Base-by-base conservation (phyloP, 1,284 basidiomycete genomes). In the Cutaneotrichosporon sp. region DNA sequence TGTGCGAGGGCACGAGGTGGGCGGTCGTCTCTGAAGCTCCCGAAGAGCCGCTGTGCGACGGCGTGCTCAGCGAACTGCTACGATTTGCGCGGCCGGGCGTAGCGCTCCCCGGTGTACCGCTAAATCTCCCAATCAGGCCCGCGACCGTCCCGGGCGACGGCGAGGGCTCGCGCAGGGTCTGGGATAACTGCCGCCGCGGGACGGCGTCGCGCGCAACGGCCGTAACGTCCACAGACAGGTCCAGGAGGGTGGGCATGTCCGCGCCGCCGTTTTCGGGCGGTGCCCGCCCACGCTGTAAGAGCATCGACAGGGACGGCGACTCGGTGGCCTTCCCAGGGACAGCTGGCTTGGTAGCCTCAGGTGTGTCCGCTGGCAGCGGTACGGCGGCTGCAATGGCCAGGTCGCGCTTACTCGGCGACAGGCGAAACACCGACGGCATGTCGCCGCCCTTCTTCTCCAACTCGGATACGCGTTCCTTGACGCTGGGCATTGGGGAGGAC, bases 271-370 rank as follows among this genome's bases (percentile, higher is more conserved):
- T n/a, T n/a, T 38, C 35, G 22, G 12, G 22, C n/a, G 30, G 26
- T 14, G 17, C 22, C 30, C 8, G 30, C 4, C 33, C 17, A 3
- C 49, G 49, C 8, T 49, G 43, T 0, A 59, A 36, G 1, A 59
- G 49, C 39, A 51, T 49, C 1, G 58, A 53, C 4, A 59, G 34
- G 2, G 54, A 53, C 0, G 58, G 58, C n/a, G 58, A 59, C 13
- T 53, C 52, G 2, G 41, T 21, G 3, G 21, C 14, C n/a, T 21
- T 20, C 8, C 34, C 13, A 5, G 47, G 38, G 12, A 34, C 38
- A 1, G 49, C 21, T 10, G 17, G 17, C 39, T 42, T 20, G 12
- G n/a, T n/a, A n/a, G 40, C 4, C 4, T 35, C 8, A 2, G 34
- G 4, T 2, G 48, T 35, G 18, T 49, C 47, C 10, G 41, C 47